Conservation (phyloP, 352 stramenopile genomes). For the Saprolegnia diclina region DNA sequence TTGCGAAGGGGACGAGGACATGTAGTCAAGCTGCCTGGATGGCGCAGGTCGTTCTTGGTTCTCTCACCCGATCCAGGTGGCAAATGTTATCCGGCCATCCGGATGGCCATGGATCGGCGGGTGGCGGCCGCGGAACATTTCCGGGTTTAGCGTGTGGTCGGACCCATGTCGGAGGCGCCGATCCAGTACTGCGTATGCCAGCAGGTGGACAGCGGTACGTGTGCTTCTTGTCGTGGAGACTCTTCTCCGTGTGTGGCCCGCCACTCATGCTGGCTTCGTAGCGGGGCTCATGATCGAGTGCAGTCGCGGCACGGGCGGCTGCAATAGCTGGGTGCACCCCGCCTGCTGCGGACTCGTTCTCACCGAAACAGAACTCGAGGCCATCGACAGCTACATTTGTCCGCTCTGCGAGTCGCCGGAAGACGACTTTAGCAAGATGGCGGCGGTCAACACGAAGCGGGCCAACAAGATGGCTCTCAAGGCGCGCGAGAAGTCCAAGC, state of each 20-base stretch:
- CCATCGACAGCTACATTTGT: conserved; percentile 79
- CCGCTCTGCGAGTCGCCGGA: conserved; percentile 64
- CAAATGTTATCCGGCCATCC: conserved; percentile 17
- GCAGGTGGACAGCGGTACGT: conserved; percentile 64
- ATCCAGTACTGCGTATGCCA: conserved; percentile 82
- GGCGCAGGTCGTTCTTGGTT: neutral
- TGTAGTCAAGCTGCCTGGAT: too few species aligned
- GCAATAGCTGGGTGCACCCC: conserved; percentile 89
- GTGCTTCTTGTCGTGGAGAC: neutral
- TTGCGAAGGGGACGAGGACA: too few species aligned
- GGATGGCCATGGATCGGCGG: neutral
- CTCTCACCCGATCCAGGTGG: neutral
- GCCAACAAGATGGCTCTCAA: conserved; percentile 45
- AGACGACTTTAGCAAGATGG: conserved; percentile 62
- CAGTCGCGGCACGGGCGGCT: conserved; percentile 83
- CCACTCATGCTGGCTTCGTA: conserved; percentile 6
- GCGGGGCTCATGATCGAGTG: conserved; percentile 91
- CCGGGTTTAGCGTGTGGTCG: neutral
- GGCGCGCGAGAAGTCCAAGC: conserved; percentile 11
- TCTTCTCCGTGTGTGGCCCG: neutral
- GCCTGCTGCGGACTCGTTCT: conserved; percentile 81
- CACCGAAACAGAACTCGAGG: conserved; percentile 79
- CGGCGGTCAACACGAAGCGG: conserved; percentile 64
- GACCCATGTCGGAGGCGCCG: conserved; percentile 26
- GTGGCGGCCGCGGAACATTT: conserved; percentile 24